phyloP scores from a whole-genome alignment of 208 protist species.

The Porcisia deanei region DNA sequence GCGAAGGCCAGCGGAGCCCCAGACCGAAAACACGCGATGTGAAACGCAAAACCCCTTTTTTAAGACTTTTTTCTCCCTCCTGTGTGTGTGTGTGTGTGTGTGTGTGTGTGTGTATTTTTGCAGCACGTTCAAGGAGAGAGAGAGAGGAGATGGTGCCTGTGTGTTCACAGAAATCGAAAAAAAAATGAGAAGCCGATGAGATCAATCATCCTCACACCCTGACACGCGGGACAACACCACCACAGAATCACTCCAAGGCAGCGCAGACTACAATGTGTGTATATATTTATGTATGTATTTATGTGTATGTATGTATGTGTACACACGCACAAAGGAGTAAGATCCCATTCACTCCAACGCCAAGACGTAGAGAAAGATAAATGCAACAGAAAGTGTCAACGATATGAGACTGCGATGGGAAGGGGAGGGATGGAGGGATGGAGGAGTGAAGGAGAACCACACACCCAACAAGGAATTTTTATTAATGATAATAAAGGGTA shows the following conservation, averaged over 20 bases:
- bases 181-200: no score
- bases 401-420: not conserved
- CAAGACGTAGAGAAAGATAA: not conserved
- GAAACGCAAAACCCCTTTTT: no score
- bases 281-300: not conserved
- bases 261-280: not conserved
- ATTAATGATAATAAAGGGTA: not conserved
- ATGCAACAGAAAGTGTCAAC: not conserved
- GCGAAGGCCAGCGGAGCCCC: no score
- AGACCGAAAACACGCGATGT: no score
- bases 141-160: no score
- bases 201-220: not conserved
- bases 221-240: not conserved
- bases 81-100: no score
- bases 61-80: no score
- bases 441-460: constrained; percentile 2
- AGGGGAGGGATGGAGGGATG: not conserved
- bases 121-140: no score
- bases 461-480: not conserved
- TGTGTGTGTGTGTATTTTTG: no score
- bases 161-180: no score
- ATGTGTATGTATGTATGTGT: not conserved
- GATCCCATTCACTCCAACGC: no score
- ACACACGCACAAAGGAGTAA: not conserved
- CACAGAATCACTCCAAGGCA: not conserved